A percentile compares a stretch with the other conserved stretches of the same genome.
These are phyloP conservation scores for Aureobasidium lini DNA, from an alignment of 2,329 filamentous ascomycete genomes.

Conservation along the genomic window DNA sequence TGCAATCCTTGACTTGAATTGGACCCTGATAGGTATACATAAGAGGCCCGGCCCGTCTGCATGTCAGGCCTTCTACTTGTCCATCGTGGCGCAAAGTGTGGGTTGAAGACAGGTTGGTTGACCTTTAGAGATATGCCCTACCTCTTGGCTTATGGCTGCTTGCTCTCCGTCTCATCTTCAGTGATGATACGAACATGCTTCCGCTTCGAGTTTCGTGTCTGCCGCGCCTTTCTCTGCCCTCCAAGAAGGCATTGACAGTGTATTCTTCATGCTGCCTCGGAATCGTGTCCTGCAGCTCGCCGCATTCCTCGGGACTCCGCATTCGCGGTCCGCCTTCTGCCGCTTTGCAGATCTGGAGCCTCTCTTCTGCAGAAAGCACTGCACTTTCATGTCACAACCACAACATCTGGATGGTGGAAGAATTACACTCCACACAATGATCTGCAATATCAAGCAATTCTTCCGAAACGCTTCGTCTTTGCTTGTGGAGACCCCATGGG, in stretches of 20 bases:
- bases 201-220: neutral
- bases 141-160: neutral
- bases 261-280: no score
- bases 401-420: neutral
- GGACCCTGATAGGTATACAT: neutral
- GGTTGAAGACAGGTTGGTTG: neutral
- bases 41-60: neutral
- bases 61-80: neutral
- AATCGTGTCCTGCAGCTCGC: neutral
- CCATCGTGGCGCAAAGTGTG: neutral
- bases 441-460: slow-evolving; percentile 11
- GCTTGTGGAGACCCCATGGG: neutral
- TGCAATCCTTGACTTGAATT: neutral
- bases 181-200: no score
- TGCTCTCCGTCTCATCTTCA: neutral
- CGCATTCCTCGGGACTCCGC: neutral
- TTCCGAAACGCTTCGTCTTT: slow-evolving; percentile 9
- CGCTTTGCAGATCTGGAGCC: slow-evolving; percentile 6
- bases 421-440: neutral
- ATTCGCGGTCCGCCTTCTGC: neutral
- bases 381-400: neutral
- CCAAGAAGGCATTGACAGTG: no score
- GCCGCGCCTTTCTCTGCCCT: no score
- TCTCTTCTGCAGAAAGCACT: neutral
- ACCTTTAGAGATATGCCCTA: neutral